Base-by-base conservation (phyloP, 2,329 filamentous ascomycete species). In the Penicillium hesseltinei region DNA sequence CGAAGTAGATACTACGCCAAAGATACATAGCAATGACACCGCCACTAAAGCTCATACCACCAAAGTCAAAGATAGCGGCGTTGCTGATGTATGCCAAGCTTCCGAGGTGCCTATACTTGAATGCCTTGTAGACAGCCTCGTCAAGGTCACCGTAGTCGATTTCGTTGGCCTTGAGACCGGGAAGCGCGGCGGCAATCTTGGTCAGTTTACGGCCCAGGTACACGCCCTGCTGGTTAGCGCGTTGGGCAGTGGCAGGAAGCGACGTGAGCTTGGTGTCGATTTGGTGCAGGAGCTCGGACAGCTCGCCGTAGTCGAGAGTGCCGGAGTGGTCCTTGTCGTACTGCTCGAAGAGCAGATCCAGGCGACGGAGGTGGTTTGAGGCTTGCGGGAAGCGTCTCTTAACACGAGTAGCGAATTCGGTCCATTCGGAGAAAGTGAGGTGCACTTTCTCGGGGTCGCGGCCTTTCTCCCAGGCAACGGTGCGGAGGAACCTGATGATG, bases 1-100 rank as follows among this genome's bases (percentile, higher is more conserved):
- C 92, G 79, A 99, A 99, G 77, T 99, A 99, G 15, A 97, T 88
- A 63, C 91, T 92, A 61, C 94, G 82, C 94, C 94, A 99, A 35
- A 96, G 85, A 74, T 99, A 99, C 48, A 97, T 93, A 0, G 92
- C 94, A 82, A 95, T 83, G 45, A 99, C 76, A 0, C 94, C 94
- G 50, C 94, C 94, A 1, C 86, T 86, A 56, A 94, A 77, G 66
- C 82, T 92, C 80, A 88, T 83, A 0, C 91, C 92, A 43, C 88
- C 84, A 53, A 94, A 85, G 72, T 99, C 94, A 69, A 99, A 99
- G 40, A 99, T 88, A 5, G 94, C 94, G 8, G 92, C 92, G 73
- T 99, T 99, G 44, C 95, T 95, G 64, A 99, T 87, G 69, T 99
- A 99, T 6, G 95, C 94, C 67, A 99, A 77, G 65, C 87, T 94